phyloP scores from a whole-genome alignment of 441 rosid species.

The Jatropha multifida region DNA sequence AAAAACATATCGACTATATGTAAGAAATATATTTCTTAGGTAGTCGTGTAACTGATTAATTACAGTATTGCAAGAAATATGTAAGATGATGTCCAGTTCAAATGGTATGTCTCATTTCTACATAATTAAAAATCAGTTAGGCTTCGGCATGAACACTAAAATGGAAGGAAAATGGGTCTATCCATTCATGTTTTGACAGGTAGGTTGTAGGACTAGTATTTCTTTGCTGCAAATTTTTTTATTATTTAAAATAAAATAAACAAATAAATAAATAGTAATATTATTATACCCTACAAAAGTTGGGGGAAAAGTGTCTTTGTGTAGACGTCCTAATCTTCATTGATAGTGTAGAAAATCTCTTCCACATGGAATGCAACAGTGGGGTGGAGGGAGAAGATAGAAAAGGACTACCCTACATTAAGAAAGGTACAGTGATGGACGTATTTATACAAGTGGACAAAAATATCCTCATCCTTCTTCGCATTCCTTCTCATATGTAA shows the following conservation, averaged over 20 bases:
- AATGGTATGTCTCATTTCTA: no score
- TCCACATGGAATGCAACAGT: slow-evolving; percentile 33
- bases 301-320: slow-evolving; percentile 23
- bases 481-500: slow-evolving; percentile 7
- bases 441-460: slow-evolving; percentile 18
- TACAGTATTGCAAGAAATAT: no score
- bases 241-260: not conserved
- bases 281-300: not conserved
- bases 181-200: not conserved
- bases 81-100: no score
- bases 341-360: slow-evolving; percentile 19
- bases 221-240: no score
- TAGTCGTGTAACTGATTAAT: no score
- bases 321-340: slow-evolving; percentile 21
- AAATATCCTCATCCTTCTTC: slow-evolving; percentile 10
- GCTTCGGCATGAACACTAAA: no score
- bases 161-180: no score
- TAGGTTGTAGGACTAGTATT: not conserved
- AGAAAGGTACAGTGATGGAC: slow-evolving; percentile 23
- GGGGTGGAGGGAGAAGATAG: not conserved
- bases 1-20: no score
- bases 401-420: slow-evolving; percentile 22
- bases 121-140: no score
- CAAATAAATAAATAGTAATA: not conserved
- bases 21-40: no score